These are phyloP conservation scores for Cotoneaster glaucophyllus DNA, from an alignment of 306 rosid species.

Conservation along the genomic window DNA sequence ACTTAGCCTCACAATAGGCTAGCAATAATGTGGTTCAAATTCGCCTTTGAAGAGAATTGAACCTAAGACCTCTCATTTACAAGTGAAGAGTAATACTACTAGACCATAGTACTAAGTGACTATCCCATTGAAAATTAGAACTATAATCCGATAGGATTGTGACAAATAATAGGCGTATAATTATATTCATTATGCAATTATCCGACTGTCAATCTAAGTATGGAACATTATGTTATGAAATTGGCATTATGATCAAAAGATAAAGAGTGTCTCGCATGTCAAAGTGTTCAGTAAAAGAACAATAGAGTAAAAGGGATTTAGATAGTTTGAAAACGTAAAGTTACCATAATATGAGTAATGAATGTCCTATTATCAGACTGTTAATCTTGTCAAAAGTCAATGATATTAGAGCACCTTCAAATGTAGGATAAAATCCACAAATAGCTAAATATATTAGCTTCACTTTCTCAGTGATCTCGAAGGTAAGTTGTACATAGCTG, in stretches of 20 bases:
- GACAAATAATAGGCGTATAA: not conserved
- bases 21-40: too few species aligned
- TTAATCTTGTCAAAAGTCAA: not conserved
- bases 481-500: not conserved
- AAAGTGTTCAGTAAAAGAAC: not conserved
- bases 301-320: not conserved
- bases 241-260: too few species aligned
- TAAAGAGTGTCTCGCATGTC: not conserved
- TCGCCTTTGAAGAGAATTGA: too few species aligned
- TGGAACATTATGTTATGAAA: not conserved
- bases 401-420: not conserved
- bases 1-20: too few species aligned
- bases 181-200: not conserved
- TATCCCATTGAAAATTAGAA: not conserved
- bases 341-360: not conserved
- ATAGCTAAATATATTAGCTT: not conserved
- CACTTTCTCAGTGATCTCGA: not conserved
- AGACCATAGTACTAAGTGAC: fast-evolving
- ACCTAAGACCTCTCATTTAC: too few species aligned
- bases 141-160: not conserved
- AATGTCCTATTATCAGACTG: not conserved
- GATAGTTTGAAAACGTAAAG: too few species aligned
- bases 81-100: too few species aligned
- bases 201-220: not conserved
- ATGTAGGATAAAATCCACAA: not conserved